Base-by-base conservation (phyloP, 164 flowering plant species). In the Annona squamosa region DNA sequence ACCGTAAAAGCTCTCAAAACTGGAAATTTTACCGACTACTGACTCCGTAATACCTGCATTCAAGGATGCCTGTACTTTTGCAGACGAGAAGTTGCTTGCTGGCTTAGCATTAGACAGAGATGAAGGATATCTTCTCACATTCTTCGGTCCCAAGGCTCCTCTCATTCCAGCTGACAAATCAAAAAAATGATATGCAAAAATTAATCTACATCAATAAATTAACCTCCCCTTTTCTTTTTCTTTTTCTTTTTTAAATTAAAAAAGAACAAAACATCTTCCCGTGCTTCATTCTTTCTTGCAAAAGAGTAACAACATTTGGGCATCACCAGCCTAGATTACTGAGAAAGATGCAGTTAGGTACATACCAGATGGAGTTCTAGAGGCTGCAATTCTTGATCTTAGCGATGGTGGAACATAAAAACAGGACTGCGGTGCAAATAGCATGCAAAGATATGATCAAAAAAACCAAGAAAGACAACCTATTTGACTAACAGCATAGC, bases 401-500 rank as follows among this genome's bases (percentile, higher is more conserved):
- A 93, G 97, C 4, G 92, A 88, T 73, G 99, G 99, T 18, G 98
- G 99, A 65, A 96, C 84, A 75, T 96, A 93, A 65, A 78, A 90
- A 83, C 98, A 92, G 71, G 90, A 84, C 99, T 96, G 97, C 75
- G 70, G 71, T 1, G 43, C 43, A 41, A 66, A 44, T 42, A 43
- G 44, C 42, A 42, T 66, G 3, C 1, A 64, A 10, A 66, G 42
- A 66, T 43, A 66, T 66, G 12, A 3, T 3, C 13, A 2, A 66
- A 10, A 66, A 10, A 66, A 66, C 46, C 16, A 66, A 13, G 43
- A 44, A 5, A 5, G 16, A 52, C 13, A 16, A 37, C 16, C 3
- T 42, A 42, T 42, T 46, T 44, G 46, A 66, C 13, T 42, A 5
- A 66, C n/a, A 63, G 19, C 65, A 63, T 26, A 26, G 18, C 5